Percentiles rank a stretch among this genome's conserved stretches.
Evolutionary conservation across 345 rosid genomes (phyloP).

Genomic region (Salix brachista): DNA sequence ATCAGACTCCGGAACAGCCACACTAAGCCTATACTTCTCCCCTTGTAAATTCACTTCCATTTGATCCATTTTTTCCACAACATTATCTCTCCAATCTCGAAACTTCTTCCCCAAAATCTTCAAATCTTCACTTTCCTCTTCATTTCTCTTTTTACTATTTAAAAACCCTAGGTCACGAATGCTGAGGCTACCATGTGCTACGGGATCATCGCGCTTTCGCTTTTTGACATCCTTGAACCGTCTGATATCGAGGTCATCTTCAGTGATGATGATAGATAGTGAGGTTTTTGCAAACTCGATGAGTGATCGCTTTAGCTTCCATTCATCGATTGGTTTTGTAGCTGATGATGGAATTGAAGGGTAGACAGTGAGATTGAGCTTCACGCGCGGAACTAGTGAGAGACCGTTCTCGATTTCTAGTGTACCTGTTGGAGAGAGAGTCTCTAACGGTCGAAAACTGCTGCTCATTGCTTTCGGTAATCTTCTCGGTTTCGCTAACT

Average conservation of each 20-base stretch:
- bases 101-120: constrained; percentile 59
- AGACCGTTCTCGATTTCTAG: constrained; percentile 68
- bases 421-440: constrained; percentile 52
- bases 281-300: constrained; percentile 61
- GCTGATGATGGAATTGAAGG: constrained; percentile 50
- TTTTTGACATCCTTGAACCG: constrained; percentile 78
- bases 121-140: constrained; percentile 33
- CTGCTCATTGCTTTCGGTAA: constrained; percentile 23
- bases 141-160: constrained; percentile 24
- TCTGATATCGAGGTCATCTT: constrained; percentile 57
- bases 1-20: constrained; percentile 51
- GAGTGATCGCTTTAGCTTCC: constrained; percentile 79
- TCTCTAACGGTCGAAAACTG: constrained; percentile 43
- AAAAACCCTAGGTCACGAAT: constrained; percentile 82
- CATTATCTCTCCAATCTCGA: constrained; percentile 68
- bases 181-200: constrained; percentile 62
- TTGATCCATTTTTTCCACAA: constrained; percentile 73
- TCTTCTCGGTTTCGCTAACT: background rate
- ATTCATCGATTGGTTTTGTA: constrained; percentile 73
- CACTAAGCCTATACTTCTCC: constrained; percentile 60
- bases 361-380: constrained; percentile 57
- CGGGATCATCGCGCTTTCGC: constrained; percentile 81
- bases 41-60: constrained; percentile 84
- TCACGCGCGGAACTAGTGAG: constrained; percentile 60
- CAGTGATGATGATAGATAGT: constrained; percentile 49